These are phyloP conservation scores for Exserohilum rostratum DNA, from an alignment of 2,329 filamentous ascomycete genomes.

Conservation along the genomic window DNA sequence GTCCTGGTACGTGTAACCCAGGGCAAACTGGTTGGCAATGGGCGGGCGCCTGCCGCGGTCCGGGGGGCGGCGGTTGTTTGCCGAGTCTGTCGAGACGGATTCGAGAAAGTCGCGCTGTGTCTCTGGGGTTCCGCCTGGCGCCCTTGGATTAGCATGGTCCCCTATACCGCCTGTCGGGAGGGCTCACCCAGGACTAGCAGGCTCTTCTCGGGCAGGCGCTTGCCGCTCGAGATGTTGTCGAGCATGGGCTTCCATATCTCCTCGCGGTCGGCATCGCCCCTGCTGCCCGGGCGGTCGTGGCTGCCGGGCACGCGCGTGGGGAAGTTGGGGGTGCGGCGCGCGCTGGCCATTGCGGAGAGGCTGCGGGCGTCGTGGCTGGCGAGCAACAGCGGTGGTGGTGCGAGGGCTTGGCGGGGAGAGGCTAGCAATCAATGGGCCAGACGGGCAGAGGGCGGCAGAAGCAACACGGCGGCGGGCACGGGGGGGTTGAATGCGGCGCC, in stretches of 20 bases:
- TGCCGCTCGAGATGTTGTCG: conserved; percentile 86
- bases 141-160: conserved; percentile 24
- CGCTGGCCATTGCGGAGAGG: conserved; percentile 45
- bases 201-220: conserved; percentile 89
- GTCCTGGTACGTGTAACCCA: conserved; percentile 95
- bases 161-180: conserved; percentile 9
- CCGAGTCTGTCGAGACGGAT: conserved; percentile 48
- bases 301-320: conserved; percentile 29
- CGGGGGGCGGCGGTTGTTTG: conserved; percentile 59
- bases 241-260: conserved; percentile 96
- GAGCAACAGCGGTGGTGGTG: not conserved
- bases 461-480: not conserved
- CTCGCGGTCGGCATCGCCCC: conserved; percentile 70
- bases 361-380: conserved; percentile 22
- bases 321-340: conserved; percentile 41
- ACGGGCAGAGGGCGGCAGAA: not conserved
- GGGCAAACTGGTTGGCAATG: conserved; percentile 87
- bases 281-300: conserved; percentile 53
- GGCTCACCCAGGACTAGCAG: conserved; percentile 78
- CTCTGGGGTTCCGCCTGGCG: conserved; percentile 76
- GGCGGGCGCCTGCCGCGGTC: conserved; percentile 66
- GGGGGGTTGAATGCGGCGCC: conserved; percentile 14
- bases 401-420: not conserved
- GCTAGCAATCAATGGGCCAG: not conserved
- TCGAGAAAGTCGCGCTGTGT: conserved; percentile 84